These are phyloP conservation scores for Irpex rosettiformis DNA, from an alignment of 1,284 basidiomycete species.

Conservation along the genomic window DNA sequence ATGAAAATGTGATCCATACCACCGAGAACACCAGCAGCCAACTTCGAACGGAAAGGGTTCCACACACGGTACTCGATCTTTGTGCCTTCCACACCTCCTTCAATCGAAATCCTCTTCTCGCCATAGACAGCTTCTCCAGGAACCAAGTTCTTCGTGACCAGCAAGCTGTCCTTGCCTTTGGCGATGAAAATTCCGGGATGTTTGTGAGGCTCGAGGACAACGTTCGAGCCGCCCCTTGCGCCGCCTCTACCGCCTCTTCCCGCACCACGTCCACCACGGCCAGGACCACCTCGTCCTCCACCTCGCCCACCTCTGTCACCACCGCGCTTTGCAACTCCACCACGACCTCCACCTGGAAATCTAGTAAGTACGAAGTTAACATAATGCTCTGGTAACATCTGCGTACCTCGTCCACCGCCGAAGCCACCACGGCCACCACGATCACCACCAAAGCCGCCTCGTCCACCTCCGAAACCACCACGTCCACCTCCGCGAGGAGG, in stretches of 20 bases:
- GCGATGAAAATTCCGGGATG: constrained; percentile 94
- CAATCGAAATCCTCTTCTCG: constrained; percentile 92
- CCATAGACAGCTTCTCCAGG: constrained; percentile 98
- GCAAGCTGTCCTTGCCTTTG: constrained; percentile 93
- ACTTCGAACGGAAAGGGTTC: constrained; percentile 98
- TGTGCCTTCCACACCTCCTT: constrained; percentile 73
- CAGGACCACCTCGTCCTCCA: constrained; percentile 35
- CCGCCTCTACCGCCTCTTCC: constrained; percentile 54
- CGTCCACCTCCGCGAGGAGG: too few relatives aligned
- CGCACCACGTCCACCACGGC: constrained; percentile 38
- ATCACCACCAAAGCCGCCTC: constrained; percentile 29
- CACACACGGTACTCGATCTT: constrained; percentile 98
- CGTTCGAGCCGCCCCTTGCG: constrained; percentile 79
- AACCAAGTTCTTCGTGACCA: constrained; percentile 97
- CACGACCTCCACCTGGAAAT: constrained; percentile 35
- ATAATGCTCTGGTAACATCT: neutral
- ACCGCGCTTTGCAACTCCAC: constrained; percentile 37
- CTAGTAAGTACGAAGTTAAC: neutral
- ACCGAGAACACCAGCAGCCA: constrained; percentile 95
- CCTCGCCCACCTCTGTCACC: constrained; percentile 24
- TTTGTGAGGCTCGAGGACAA: constrained; percentile 93
- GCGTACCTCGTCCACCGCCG: constrained; percentile 22
- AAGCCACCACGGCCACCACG: constrained; percentile 20
- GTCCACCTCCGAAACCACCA: constrained; percentile 32
- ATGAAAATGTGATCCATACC: constrained; percentile 96